phyloP scores from a whole-genome alignment of 2,329 filamentous ascomycete genomes.

The Aspergillus alliaceus region DNA sequence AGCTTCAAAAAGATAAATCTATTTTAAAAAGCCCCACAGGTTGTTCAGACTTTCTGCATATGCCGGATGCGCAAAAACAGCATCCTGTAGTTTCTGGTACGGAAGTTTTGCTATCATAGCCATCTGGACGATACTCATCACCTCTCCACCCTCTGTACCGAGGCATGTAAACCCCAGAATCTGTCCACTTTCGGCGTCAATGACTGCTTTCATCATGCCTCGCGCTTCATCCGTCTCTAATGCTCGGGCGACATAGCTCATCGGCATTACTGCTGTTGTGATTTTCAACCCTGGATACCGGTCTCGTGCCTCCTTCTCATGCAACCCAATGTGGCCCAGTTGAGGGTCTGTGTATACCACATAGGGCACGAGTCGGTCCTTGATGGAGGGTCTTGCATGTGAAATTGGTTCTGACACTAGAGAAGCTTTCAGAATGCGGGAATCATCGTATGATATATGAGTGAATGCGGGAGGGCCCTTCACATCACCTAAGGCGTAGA shows the following conservation, averaged over 20 bases:
- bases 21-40: background rate
- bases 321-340: slow-evolving; percentile 5
- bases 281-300: background rate
- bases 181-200: background rate
- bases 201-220: slow-evolving; percentile 8
- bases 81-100: background rate
- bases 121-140: slow-evolving; percentile 8
- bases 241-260: slow-evolving; percentile 7
- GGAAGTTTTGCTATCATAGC: slow-evolving; percentile 5
- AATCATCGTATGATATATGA: slow-evolving; percentile 9
- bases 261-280: background rate
- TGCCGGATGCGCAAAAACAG: background rate
- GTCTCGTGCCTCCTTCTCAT: slow-evolving; percentile 7
- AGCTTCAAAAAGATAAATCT: too few species aligned
- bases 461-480: slow-evolving; percentile 8
- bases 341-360: slow-evolving; percentile 10
- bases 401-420: background rate
- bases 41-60: background rate
- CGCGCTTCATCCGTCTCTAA: slow-evolving; percentile 4
- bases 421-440: background rate
- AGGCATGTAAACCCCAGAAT: slow-evolving; percentile 7
- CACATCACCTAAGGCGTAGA: slow-evolving; percentile 7
- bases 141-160: slow-evolving; percentile 6
- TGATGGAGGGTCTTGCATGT: background rate
- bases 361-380: slow-evolving; percentile 2